Evolutionary conservation across 1,284 basidiomycete species (phyloP), one percentile per base, ranked within the genome.

Genomic region (Cryptococcus maquisensis): DNA sequence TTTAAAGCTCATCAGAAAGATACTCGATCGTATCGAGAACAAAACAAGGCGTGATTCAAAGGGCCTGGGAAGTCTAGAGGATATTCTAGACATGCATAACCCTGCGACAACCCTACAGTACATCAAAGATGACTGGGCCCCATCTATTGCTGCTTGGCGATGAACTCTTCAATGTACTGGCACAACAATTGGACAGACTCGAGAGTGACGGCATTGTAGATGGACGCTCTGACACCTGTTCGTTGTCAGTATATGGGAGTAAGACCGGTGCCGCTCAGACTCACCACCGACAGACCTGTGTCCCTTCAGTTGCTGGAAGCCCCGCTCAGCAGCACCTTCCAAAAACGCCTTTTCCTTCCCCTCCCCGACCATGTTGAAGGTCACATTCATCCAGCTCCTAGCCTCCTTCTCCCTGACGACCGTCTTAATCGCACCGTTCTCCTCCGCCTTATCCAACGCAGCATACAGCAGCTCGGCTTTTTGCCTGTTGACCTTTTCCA

Each of bases 191-290:
- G 59, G 3, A 81, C 79, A 60, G 91, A 84, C 56, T 90, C 85
- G 61, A 93, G 85, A 1, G 88, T 87, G 58, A 98, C 81, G 9
- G 95, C 94, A 62, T 99, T 99, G 79, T 99, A 99, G 6, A 98
- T 78, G 18, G 92, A 96, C 4, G 88, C 84, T 16, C 96, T 86
- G 54, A 96, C 86, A 15, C 94, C 88, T 84, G 24, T 24, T n/a
- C 9, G 40, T 46, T 47, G 16, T 52, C 26, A 51, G 28, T 42
- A 12, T 10, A 32, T n/a, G 16, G 15, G 13, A 10, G 10, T n/a
- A 16, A 21, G 10, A 16, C 20, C 18, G 26, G 46, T n/a, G 37
- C 49, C n/a, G 37, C 3, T 4, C 7, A 18, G 5, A 74, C 86
- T 72, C 61, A 90, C 89, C 74, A 50, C 76, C 74, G 16, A 79